These are phyloP conservation scores for Eremothecium coryli DNA, from an alignment of 1,139 yeast genomes.

Conservation along the genomic window DNA sequence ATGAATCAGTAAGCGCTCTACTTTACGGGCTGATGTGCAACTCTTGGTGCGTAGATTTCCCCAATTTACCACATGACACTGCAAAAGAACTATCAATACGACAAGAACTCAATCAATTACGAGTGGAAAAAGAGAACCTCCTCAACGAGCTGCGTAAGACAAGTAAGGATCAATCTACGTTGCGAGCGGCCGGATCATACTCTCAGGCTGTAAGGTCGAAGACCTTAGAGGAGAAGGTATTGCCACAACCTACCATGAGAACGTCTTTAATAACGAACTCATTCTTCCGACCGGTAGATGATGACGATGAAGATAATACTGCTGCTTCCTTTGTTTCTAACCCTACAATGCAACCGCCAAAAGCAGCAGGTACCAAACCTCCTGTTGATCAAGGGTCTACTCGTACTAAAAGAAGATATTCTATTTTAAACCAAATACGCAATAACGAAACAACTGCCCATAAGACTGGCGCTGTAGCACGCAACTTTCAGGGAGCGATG, in stretches of 20 bases:
- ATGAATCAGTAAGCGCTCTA: conserved; percentile 55
- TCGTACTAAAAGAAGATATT: conserved; percentile 21
- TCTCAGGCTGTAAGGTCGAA: background rate
- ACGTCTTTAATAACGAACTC: background rate
- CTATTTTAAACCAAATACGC: conserved; percentile 28
- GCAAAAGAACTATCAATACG: conserved; percentile 19
- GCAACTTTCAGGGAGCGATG: background rate
- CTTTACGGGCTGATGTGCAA: conserved; percentile 54
- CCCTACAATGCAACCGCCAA: conserved; percentile 15
- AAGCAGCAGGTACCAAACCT: conserved; percentile 6
- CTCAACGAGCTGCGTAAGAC: conserved; percentile 5
- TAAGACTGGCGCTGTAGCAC: conserved; percentile 3
- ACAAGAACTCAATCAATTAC: conserved; percentile 15
- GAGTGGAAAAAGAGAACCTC: conserved; percentile 17
- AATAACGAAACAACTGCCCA: conserved; percentile 20
- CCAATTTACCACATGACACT: conserved; percentile 24
- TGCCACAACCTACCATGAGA: conserved; percentile 1
- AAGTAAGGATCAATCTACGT: too few relatives aligned
- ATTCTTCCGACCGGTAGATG: conserved; percentile 1
- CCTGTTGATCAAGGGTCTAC: conserved; percentile 12
- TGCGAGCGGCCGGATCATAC: background rate
- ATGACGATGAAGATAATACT: conserved; percentile 27
- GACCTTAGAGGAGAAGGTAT: background rate
- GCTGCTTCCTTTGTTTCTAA: conserved; percentile 30
- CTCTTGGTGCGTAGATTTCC: conserved; percentile 58